Evolutionary conservation across 2,329 filamentous ascomycete species (phyloP), one percentile per base, ranked within the genome.

Genomic region (Aspergillus intermedius): DNA sequence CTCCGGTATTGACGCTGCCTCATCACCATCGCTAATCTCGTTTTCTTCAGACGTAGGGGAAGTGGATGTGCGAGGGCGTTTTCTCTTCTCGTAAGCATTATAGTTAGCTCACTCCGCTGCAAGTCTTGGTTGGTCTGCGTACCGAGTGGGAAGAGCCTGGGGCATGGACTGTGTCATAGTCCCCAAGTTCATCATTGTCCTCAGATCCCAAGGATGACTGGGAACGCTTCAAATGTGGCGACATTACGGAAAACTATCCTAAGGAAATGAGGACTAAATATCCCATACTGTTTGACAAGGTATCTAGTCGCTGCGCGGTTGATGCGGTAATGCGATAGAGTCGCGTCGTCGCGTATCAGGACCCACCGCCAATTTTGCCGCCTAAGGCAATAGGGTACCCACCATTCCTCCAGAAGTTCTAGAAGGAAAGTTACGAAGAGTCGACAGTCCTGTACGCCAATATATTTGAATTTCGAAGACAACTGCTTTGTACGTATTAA

Each of bases 31-130:
- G 17, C 55, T 56, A 12, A 19, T 21, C 30, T 51, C 57, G 2
- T 45, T 50, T 22, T 50, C 55, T 17, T 49, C 48, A n/a, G 55
- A 54, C 6, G 45, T 40, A 15, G 54, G 47, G 5, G 60, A 60
- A 34, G 59, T 48, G 2, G 69, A 71, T 3, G 64, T 57, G 12
- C 72, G 72, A 46, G 57, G 60, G 52, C 70, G 71, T 64, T 76
- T 77, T 47, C 62, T 66, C 66, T 74, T 56, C 54, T 30, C 39
- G 23, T 37, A n/a, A 21, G 35, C 30, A 44, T 52, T 42, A 60
- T 50, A 52, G 48, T 34, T 46, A 35, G 13, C 58, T 22, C 17
- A 22, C 9, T 45, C 19, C 22, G n/a, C 37, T 37, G 12, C n/a
- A 17, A 40, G n/a, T 25, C 22, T 53, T n/a, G 53, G 12, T 37